Percentiles rank a stretch among this genome's conserved stretches.
Conservation (phyloP, 2,329 filamentous ascomycete genomes). For the Calycina marina region DNA sequence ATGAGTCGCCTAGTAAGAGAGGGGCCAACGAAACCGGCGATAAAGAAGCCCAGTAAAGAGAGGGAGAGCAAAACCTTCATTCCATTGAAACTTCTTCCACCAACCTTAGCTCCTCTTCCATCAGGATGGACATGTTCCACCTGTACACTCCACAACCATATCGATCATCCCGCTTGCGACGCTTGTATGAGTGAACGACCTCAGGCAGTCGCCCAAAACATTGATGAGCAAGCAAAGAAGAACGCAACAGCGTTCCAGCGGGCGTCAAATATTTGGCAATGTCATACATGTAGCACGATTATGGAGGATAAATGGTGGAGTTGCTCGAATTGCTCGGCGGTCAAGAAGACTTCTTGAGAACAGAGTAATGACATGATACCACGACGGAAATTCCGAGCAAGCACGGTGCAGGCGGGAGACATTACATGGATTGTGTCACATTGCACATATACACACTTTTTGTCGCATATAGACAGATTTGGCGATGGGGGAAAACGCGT, state of each 20-base stretch:
- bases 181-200: constrained; percentile 35
- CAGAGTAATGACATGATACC: too few relatives aligned
- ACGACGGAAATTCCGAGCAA: too few relatives aligned
- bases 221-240: constrained; percentile 7
- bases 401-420: too few relatives aligned
- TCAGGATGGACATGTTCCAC: constrained; percentile 39
- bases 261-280: constrained; percentile 29
- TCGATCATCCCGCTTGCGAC: constrained; percentile 37
- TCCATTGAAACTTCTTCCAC: constrained; percentile 6
- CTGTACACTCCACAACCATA: constrained; percentile 43
- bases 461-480: too few relatives aligned
- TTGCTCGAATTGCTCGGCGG: constrained; percentile 37
- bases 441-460: too few relatives aligned
- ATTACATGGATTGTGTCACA: too few relatives aligned
- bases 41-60: background rate
- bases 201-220: constrained; percentile 17
- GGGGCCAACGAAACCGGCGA: constrained; percentile 2
- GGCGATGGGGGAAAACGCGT: too few relatives aligned
- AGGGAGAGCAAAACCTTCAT: background rate
- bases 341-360: constrained; percentile 37
- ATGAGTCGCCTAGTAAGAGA: constrained; percentile 18
- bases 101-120: constrained; percentile 3
- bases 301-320: constrained; percentile 44
- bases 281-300: constrained; percentile 33
- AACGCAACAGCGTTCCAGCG: constrained; percentile 5